Conservation (phyloP, 2,329 filamentous ascomycete species). For the Trichoderma simmonsii region DNA sequence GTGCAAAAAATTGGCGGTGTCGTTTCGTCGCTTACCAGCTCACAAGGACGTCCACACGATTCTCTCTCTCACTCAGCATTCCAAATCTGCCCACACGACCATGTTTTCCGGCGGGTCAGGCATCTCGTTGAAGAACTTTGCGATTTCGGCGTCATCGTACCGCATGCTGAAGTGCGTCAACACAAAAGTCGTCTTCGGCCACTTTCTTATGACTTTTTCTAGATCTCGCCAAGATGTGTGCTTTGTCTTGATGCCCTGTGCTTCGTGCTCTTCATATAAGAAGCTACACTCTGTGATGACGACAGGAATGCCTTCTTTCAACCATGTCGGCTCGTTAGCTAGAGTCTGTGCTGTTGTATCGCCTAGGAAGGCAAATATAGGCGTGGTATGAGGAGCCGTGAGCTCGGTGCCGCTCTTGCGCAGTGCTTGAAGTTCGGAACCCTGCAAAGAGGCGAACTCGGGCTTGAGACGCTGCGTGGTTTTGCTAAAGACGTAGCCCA, state of each 20-base stretch:
- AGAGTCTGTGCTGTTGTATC: constrained; percentile 44
- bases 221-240: constrained; percentile 47
- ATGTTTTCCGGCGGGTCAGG: constrained; percentile 41
- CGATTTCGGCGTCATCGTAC: constrained; percentile 41
- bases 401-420: constrained; percentile 38
- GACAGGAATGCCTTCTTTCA: constrained; percentile 39
- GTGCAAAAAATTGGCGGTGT: background rate
- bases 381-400: constrained; percentile 37
- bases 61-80: constrained; percentile 20
- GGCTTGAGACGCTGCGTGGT: constrained; percentile 39
- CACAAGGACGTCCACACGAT: background rate
- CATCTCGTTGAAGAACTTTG: constrained; percentile 41
- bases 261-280: constrained; percentile 40
- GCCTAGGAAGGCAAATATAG: constrained; percentile 48
- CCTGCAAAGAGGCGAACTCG: constrained; percentile 36
- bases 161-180: constrained; percentile 48
- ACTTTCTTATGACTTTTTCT: constrained; percentile 42
- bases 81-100: constrained; percentile 46
- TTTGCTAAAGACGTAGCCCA: constrained; percentile 45
- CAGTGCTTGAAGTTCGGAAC: constrained; percentile 37
- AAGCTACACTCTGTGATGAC: constrained; percentile 52
- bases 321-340: constrained; percentile 39
- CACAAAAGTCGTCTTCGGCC: constrained; percentile 44
- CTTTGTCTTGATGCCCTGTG: constrained; percentile 45
- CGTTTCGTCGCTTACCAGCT: background rate